Base-by-base conservation (phyloP, 1,284 basidiomycete species). In the Laetiporus sulphureus region DNA sequence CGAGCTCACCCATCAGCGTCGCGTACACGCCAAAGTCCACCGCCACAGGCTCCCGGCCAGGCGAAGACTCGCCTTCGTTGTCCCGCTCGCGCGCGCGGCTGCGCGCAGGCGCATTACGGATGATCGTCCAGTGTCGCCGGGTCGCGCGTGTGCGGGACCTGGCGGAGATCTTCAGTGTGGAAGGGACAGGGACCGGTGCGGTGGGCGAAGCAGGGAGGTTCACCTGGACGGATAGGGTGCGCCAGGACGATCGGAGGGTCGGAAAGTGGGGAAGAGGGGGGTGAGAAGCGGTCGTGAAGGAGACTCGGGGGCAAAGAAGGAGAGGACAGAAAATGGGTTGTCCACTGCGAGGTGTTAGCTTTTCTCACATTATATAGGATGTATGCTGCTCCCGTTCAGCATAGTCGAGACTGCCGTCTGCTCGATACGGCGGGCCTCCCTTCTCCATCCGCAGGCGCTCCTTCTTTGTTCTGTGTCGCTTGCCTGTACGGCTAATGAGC, bases 321-420 rank as follows among this genome's bases (percentile, higher is more conserved):
- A 79, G 2, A 88, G 67, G 0, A 83, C 60, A 5, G 78, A 72
- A 58, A 85, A 88, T 2, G 84, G 83, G 47, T 86, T 81, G 57
- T 88, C 85, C 73, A 88, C 83, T 87, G 46, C 10, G 49, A 40
- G 40, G 33, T 30, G 42, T 32, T 41, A 53, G 18, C 49, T 49
- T 43, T 27, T 46, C 18, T 12, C 5, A 8, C 6, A 41, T 23
- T n/a, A 15, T 29, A 41, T 23, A 38, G 22, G 38, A 54, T 36
- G 23, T 33, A 40, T 8, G n/a, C 22, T n/a, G 63, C 75, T 23
- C 57, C 86, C 84, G 76, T 58, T 84, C 75, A 12, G 69, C 56
- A 52, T 85, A 88, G 58, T 85, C 77, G 22, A 88, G 63, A 60
- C 84, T 88, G 18, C 85, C 85, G 51, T 88, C 83, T 11, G 74